Percentiles rank a stretch among this genome's conserved stretches.
Evolutionary conservation across 2,329 filamentous ascomycete genomes (phyloP).

Genomic region (Aspergillus nomiae): DNA sequence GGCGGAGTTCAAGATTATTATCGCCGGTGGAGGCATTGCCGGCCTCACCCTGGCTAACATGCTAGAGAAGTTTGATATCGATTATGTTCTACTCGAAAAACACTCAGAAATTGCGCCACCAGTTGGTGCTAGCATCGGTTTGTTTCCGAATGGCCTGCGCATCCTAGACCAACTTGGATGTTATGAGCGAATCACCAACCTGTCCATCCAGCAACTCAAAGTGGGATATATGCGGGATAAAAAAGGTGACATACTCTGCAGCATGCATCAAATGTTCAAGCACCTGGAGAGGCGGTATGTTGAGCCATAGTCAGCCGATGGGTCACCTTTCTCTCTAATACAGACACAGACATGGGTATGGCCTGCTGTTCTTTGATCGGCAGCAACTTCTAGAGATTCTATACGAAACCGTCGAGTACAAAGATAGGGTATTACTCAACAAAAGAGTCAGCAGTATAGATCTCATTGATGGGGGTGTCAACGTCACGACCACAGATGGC

Average conservation of each 20-base stretch:
- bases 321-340: neutral
- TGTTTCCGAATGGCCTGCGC: constrained; percentile 46
- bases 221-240: neutral
- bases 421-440: constrained; percentile 1
- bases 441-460: neutral
- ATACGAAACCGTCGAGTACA: neutral
- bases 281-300: neutral
- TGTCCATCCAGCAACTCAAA: neutral
- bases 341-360: neutral
- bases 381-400: neutral
- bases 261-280: neutral
- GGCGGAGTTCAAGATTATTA: constrained; percentile 38
- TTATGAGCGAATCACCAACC: neutral
- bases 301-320: too few species aligned
- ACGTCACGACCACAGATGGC: neutral
- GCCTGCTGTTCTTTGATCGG: neutral
- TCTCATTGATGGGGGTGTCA: neutral
- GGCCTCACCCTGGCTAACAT: constrained; percentile 52
- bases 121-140: constrained; percentile 52
- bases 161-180: constrained; percentile 56
- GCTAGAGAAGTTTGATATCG: constrained; percentile 49
- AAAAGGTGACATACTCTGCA: neutral
- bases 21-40: constrained; percentile 52
- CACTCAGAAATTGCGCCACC: constrained; percentile 38
- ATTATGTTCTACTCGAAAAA: constrained; percentile 54